Percentiles rank a stretch among this genome's conserved stretches.
Conservation (phyloP, 306 rosid genomes). For the Morella rubra region DNA sequence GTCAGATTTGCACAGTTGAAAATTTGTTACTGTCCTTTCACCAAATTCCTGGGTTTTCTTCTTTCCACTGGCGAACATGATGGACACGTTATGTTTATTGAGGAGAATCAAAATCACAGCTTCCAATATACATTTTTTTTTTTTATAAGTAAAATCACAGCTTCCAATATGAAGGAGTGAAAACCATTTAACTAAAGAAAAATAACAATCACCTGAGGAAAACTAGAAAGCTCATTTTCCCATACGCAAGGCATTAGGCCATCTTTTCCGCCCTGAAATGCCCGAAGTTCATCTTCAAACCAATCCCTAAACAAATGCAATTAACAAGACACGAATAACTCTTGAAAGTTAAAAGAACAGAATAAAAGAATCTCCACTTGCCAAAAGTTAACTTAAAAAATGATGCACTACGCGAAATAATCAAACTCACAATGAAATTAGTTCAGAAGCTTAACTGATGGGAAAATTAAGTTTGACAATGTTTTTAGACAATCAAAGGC, state of each 20-base stretch:
- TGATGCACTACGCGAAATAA: background rate
- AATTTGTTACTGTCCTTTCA: background rate
- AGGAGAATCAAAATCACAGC: background rate
- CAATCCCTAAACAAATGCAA: constrained; percentile 70
- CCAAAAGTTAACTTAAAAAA: background rate
- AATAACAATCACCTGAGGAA: constrained; percentile 69
- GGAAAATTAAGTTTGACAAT: constrained; percentile 2
- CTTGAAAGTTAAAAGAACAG: background rate
- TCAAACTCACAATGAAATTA: constrained; percentile 3
- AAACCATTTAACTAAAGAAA: background rate
- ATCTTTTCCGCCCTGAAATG: constrained; percentile 94
- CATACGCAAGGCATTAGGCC: constrained; percentile 84
- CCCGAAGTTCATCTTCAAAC: constrained; percentile 97
- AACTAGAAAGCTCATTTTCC: constrained; percentile 85
- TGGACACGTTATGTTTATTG: background rate
- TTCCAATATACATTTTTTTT: background rate
- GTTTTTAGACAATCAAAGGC: background rate
- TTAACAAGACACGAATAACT: constrained; percentile 17
- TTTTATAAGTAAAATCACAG: background rate
- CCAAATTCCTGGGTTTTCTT: background rate
- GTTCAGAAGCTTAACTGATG: background rate
- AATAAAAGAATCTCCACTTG: background rate
- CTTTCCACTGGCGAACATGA: background rate
- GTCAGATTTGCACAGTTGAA: background rate
- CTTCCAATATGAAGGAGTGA: constrained; percentile 1